Base-by-base conservation (phyloP, 768 basidiomycete species). In the Lactarius tabidus region DNA sequence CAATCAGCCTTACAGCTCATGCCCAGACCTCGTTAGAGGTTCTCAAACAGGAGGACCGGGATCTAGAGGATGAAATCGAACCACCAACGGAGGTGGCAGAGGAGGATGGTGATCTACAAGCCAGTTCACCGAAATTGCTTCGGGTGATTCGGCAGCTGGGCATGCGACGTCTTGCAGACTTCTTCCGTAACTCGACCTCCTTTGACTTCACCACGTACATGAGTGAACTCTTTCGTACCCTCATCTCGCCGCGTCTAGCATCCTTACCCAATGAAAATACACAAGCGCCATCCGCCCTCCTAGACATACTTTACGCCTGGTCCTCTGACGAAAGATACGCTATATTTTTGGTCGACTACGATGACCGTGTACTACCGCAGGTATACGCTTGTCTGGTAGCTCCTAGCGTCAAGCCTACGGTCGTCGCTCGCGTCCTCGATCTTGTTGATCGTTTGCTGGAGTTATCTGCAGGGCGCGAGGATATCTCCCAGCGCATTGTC, bases 231-330 rank as follows among this genome's bases (percentile, higher is more conserved):
- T 98, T 93, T 77, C 64, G 78, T 1, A 77, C 83, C 0, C 84
- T 92, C 78, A 89, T 98, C 70, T 85, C 89, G 0, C 95, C 96
- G 0, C 90, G 97, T 7, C 80, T 99, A 28, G 77, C 84, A 0
- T 75, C 78, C 4, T 79, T 98, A 29, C 87, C 90, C 65, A 80
- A 77, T 51, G 97, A 98, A 75, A 98, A 95, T 71, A 92, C 90
- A 0, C 96, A 98, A 74, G 83, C 92, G 0, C 95, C 96, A 0
- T 96, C 95, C 0, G 87, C 91, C 0, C 79, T 96, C 20, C 78
- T 99, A 51, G 94, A 97, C 43, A 79, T 98, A 26, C 90, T 97
- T 76, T 82, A 86, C 64, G 77, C 82, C 7, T 95, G 95, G 90
- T 84, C 91, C 0, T 73, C 79, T 18, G 79, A 83, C 20, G 78